phyloP scores from a whole-genome alignment of 176 grass and related monocot species.

The Rhipidocladum racemiflorum region DNA sequence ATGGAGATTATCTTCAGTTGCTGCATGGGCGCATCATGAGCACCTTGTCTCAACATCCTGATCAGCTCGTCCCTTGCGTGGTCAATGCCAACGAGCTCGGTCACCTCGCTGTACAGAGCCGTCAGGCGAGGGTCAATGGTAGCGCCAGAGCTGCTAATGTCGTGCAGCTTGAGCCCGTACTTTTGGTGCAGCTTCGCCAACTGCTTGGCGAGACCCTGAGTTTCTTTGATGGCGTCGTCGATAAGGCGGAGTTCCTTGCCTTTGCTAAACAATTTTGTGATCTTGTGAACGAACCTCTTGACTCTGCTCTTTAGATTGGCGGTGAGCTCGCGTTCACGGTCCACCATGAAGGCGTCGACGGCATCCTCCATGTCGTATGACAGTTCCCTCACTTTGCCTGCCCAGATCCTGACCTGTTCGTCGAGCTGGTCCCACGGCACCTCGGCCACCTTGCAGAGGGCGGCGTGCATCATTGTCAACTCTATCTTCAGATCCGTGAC shows the following conservation, averaged over 20 bases:
- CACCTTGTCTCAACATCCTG: too few species aligned
- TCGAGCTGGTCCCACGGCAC: not conserved
- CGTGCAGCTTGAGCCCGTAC: not conserved
- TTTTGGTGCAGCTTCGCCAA: not conserved
- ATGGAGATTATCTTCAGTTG: too few species aligned
- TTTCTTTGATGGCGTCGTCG: not conserved
- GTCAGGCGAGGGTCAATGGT: not conserved
- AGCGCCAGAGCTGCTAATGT: too few species aligned
- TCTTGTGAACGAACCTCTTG: not conserved
- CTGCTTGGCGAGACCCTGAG: too few species aligned
- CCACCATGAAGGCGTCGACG: not conserved
- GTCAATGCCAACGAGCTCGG: not conserved
- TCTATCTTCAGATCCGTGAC: not conserved
- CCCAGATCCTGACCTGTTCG: not conserved
- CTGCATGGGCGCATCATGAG: too few species aligned
- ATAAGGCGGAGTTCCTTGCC: not conserved
- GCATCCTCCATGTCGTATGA: constrained; percentile 16
- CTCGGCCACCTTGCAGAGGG: not conserved
- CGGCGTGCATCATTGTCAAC: not conserved
- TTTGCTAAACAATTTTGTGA: not conserved
- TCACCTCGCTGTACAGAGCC: not conserved
- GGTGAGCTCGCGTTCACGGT: not conserved
- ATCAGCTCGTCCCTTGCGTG: not conserved
- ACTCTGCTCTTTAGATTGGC: not conserved
- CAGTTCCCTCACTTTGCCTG: not conserved